phyloP scores from a whole-genome alignment of 2,329 filamentous ascomycete species.

The Aureobasidium melanogenum region DNA sequence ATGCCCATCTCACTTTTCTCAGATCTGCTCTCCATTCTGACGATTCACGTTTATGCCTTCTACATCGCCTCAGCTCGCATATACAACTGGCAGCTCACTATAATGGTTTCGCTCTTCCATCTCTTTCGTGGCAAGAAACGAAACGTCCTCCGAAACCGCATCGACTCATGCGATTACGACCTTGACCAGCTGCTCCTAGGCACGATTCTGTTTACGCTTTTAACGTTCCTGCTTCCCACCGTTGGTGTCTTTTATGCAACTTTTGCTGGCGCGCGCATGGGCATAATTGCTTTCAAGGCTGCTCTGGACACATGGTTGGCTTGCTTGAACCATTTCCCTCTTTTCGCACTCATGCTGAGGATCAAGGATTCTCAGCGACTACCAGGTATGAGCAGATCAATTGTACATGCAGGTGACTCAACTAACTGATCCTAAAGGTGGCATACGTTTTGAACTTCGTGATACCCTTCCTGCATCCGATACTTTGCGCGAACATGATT shows the following conservation, averaged over 20 bases:
- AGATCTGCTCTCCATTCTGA: slow-evolving; percentile 82
- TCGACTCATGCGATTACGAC: slow-evolving; percentile 98
- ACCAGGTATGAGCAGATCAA: slow-evolving; percentile 50
- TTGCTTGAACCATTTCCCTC: slow-evolving; percentile 91
- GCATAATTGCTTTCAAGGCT: slow-evolving; percentile 88
- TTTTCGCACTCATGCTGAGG: slow-evolving; percentile 93
- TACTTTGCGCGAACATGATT: background rate
- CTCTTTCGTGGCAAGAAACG: slow-evolving; percentile 97
- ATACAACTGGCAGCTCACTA: slow-evolving; percentile 97
- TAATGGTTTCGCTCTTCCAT: slow-evolving; percentile 95
- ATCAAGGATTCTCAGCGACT: slow-evolving; percentile 86
- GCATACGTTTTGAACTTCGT: slow-evolving; percentile 83
- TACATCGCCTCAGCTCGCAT: slow-evolving; percentile 95
- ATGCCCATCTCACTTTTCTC: slow-evolving; percentile 96
- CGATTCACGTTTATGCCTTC: slow-evolving; percentile 94
- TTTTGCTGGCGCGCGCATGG: slow-evolving; percentile 88
- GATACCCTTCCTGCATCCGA: slow-evolving; percentile 48
- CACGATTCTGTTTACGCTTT: slow-evolving; percentile 89
- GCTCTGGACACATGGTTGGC: slow-evolving; percentile 84
- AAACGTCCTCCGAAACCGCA: slow-evolving; percentile 91
- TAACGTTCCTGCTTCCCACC: slow-evolving; percentile 91
- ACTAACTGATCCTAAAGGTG: slow-evolving; percentile 32
- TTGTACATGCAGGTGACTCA: background rate
- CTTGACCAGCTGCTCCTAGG: slow-evolving; percentile 92
- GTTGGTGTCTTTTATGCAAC: slow-evolving; percentile 95